A percentile compares a stretch with the other conserved stretches of the same genome.
Conservation (phyloP, 2,329 filamentous ascomycete species). For the Elsinoe arachidis region DNA sequence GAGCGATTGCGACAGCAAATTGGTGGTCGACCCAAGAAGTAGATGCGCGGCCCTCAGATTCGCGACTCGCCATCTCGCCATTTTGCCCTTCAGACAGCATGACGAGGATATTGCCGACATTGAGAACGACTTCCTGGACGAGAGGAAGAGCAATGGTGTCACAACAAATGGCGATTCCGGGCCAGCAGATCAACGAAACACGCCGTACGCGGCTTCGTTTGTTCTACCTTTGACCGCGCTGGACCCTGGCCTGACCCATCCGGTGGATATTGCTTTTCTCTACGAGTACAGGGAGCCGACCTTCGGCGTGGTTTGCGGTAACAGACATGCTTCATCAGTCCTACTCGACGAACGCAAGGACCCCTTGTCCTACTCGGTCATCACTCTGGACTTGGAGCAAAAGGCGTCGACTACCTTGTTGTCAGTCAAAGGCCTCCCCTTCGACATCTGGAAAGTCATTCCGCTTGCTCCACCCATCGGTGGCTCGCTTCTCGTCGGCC, state of each 20-base stretch:
- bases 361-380: slow-evolving; percentile 82
- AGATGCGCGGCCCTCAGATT: slow-evolving; percentile 94
- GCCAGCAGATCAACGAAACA: slow-evolving; percentile 29
- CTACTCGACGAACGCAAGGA: slow-evolving; percentile 71
- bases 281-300: slow-evolving; percentile 97
- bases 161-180: slow-evolving; percentile 26
- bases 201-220: slow-evolving; percentile 83
- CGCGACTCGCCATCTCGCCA: slow-evolving; percentile 77
- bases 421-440: slow-evolving; percentile 74
- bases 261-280: slow-evolving; percentile 84
- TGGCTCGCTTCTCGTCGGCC: slow-evolving; percentile 75
- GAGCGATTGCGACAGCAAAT: slow-evolving; percentile 66
- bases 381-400: slow-evolving; percentile 88
- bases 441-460: slow-evolving; percentile 75
- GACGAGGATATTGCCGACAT: slow-evolving; percentile 67
- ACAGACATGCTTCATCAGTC: slow-evolving; percentile 61
- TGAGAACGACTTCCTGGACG: slow-evolving; percentile 84
- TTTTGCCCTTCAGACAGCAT: slow-evolving; percentile 79
- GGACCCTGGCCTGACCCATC: slow-evolving; percentile 78
- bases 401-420: slow-evolving; percentile 87
- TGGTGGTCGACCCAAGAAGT: slow-evolving; percentile 83
- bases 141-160: slow-evolving; percentile 29
- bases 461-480: slow-evolving; percentile 79
- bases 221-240: slow-evolving; percentile 82
- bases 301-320: slow-evolving; percentile 84